Evolutionary conservation across 306 rosid genomes (phyloP).

Genomic region (Adenanthera pavonina): DNA sequence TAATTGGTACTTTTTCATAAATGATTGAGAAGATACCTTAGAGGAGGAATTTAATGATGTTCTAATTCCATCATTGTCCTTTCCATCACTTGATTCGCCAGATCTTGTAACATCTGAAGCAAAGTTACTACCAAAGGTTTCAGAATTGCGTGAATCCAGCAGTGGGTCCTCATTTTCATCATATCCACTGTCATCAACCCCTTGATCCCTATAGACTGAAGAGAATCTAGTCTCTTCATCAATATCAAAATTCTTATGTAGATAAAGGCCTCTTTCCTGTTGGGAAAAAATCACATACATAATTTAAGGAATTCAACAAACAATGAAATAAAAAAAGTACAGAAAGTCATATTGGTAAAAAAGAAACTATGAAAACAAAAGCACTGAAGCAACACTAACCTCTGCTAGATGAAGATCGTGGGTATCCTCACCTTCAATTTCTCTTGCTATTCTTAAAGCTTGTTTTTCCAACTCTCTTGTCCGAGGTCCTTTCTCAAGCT

Average conservation of each 20-base stretch:
- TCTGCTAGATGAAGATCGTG: slow-evolving; percentile 93
- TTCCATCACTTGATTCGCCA: slow-evolving; percentile 54
- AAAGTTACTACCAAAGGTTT: slow-evolving; percentile 72
- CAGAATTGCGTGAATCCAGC: slow-evolving; percentile 69
- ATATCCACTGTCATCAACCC: slow-evolving; percentile 72
- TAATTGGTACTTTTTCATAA: background rate
- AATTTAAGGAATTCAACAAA: slow-evolving; percentile 35
- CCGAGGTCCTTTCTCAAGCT: slow-evolving; percentile 85
- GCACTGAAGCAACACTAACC: slow-evolving; percentile 57
- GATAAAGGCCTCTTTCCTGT: slow-evolving; percentile 86
- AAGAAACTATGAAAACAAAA: background rate
- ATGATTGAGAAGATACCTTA: slow-evolving; percentile 54
- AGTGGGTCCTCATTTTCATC: slow-evolving; percentile 67
- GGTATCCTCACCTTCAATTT: slow-evolving; percentile 96
- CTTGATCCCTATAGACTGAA: slow-evolving; percentile 77
- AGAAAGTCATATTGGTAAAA: slow-evolving; percentile 10
- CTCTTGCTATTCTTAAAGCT: slow-evolving; percentile 86
- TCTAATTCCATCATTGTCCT: slow-evolving; percentile 58
- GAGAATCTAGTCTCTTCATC: slow-evolving; percentile 96
- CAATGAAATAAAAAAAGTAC: slow-evolving; percentile 1
- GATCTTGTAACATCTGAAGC: slow-evolving; percentile 48
- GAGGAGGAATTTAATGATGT: slow-evolving; percentile 54
- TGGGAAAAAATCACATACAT: slow-evolving; percentile 37
- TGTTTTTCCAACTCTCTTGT: slow-evolving; percentile 75
- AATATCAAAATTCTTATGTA: slow-evolving; percentile 60